Conservation (phyloP, 768 basidiomycete genomes). For the Floccularia luteovirens region DNA sequence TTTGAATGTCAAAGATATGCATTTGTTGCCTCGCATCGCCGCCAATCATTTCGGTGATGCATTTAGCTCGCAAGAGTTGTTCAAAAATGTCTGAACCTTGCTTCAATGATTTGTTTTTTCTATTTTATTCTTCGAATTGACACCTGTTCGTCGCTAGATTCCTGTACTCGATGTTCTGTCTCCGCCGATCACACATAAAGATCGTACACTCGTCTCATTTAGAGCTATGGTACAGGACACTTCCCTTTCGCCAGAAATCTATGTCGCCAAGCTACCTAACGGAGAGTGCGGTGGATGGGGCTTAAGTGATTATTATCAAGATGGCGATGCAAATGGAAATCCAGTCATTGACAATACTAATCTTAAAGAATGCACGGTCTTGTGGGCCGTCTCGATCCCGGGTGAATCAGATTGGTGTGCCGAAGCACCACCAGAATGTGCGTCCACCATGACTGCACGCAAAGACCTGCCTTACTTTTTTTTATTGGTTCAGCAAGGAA, state of each 20-base stretch:
- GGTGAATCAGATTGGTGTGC: constrained; percentile 56
- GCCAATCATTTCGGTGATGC: constrained; percentile 36
- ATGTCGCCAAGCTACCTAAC: constrained; percentile 39
- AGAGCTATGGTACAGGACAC: constrained; percentile 81
- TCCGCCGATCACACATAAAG: constrained; percentile 41
- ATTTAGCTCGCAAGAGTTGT: constrained; percentile 30
- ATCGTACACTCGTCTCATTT: constrained; percentile 62
- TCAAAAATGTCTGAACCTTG: constrained; percentile 25
- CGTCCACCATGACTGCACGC: neutral
- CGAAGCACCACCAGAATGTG: constrained; percentile 14
- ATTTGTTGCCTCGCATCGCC: constrained; percentile 19
- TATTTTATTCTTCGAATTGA: no score
- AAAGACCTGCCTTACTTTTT: neutral
- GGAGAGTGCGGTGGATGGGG: constrained; percentile 73
- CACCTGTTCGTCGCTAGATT: constrained; percentile 36
- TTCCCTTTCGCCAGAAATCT: constrained; percentile 65
- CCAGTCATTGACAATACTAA: constrained; percentile 33
- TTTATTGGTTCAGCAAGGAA: neutral
- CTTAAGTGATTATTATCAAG: constrained; percentile 33
- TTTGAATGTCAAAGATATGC: neutral
- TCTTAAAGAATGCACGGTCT: constrained; percentile 51
- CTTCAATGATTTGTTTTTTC: neutral
- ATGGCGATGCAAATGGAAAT: constrained; percentile 10
- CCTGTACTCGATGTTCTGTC: constrained; percentile 38
- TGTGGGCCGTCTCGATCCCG: constrained; percentile 76